A percentile compares a stretch with the other conserved stretches of the same genome.
Conservation (phyloP, 352 stramenopile genomes). For the Globisporangium iwayamae region DNA sequence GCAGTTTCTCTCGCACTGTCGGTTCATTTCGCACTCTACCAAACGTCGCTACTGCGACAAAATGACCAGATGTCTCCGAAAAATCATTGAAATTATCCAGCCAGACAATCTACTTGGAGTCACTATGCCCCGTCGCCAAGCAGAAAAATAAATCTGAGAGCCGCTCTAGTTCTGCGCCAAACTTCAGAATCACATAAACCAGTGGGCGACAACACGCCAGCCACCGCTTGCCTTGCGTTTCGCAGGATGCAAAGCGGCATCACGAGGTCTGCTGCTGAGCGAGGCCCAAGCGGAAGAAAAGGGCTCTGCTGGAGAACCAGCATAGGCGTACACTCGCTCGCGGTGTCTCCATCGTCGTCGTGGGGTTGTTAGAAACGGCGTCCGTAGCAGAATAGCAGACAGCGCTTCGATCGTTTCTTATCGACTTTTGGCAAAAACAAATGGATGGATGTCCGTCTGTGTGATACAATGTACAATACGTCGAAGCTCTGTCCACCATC, state of each 20-base stretch:
- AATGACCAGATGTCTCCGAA: not conserved
- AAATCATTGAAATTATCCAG: not conserved
- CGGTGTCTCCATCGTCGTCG: not conserved
- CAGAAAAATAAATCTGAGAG: constrained; percentile 7
- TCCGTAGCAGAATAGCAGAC: not conserved
- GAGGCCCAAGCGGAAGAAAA: too few relatives aligned
- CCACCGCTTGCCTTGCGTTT: constrained; percentile 3
- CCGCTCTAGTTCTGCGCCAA: not conserved
- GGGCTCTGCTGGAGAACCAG: not conserved
- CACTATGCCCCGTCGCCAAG: constrained; percentile 1
- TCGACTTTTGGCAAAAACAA: too few relatives aligned
- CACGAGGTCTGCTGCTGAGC: not conserved
- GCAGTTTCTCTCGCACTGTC: not conserved
- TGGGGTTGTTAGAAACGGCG: not conserved
- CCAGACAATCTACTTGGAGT: not conserved
- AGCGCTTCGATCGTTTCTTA: too few relatives aligned
- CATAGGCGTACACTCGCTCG: not conserved
- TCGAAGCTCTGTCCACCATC: not conserved
- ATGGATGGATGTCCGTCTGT: too few relatives aligned
- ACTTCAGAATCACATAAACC: constrained; percentile 15
- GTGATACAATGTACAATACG: too few relatives aligned
- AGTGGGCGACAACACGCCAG: not conserved
- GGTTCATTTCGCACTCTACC: not conserved
- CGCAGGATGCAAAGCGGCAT: not conserved
- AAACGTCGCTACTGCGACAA: constrained; percentile 4